Conservation (phyloP, 192 early-diverging fungal genomes). For the Rhizophagus prolifer region DNA sequence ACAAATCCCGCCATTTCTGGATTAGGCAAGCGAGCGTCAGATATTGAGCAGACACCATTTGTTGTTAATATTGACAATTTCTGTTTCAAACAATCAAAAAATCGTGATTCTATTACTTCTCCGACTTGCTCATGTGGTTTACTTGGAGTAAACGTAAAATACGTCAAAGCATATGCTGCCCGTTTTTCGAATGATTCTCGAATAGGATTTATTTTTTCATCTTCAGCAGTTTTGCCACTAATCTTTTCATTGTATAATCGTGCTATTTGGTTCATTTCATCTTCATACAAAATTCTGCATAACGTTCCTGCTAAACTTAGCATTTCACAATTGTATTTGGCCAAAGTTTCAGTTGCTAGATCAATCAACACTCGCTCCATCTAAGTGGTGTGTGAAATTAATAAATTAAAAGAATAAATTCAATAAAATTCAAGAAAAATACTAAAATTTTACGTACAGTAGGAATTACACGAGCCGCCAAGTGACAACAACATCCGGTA, state of each 20-base stretch:
- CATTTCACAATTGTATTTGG: too few species aligned
- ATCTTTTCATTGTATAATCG: too few species aligned
- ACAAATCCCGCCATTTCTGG: slow-evolving; percentile 58
- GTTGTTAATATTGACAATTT: slow-evolving; percentile 67
- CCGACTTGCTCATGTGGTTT: slow-evolving; percentile 72
- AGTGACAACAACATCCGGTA: slow-evolving; percentile 75
- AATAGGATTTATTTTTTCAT: too few species aligned
- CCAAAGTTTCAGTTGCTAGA: too few species aligned
- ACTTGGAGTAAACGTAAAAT: slow-evolving; percentile 68
- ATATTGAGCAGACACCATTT: slow-evolving; percentile 56
- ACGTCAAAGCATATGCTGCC: slow-evolving; percentile 61
- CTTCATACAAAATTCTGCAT: too few species aligned
- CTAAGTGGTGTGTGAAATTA: too few species aligned
- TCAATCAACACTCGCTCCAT: too few species aligned
- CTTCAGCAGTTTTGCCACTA: background rate
- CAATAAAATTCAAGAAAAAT: too few species aligned
- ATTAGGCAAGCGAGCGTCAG: slow-evolving; percentile 61
- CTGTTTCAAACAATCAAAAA: slow-evolving; percentile 50
- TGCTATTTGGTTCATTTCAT: too few species aligned
- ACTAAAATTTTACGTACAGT: slow-evolving; percentile 67
- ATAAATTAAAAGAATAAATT: too few species aligned
- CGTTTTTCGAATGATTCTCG: slow-evolving; percentile 40
- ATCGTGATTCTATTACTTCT: slow-evolving; percentile 54
- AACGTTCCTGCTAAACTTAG: too few species aligned
- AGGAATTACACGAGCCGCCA: too few species aligned